Percentiles rank a stretch among this genome's conserved stretches.
Conservation (phyloP, 148 eudicot genomes). For the Rhododendron molle region DNA sequence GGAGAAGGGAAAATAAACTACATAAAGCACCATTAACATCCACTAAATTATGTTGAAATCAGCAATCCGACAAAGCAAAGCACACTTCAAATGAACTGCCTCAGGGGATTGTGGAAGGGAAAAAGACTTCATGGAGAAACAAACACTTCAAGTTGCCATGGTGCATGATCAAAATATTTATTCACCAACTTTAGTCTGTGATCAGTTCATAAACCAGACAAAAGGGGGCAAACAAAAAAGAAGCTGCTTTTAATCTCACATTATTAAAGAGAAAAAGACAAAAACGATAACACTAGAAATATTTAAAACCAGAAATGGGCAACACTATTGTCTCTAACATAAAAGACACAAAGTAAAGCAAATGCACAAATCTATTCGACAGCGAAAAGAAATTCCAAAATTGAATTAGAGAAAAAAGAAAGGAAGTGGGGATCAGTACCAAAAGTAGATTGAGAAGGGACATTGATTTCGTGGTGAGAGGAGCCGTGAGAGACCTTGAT, state of each 20-base stretch:
- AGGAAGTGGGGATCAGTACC: constrained; percentile 9
- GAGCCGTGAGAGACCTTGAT: constrained; percentile 33
- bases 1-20: neutral
- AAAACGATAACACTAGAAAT: neutral
- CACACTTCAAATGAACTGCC: neutral
- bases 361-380: neutral
- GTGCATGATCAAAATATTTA: neutral
- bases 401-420: neutral
- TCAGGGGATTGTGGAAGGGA: neutral
- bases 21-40: neutral
- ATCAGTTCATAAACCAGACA: neutral
- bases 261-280: neutral
- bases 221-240: neutral
- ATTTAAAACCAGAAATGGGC: neutral
- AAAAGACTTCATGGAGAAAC: neutral
- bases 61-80: neutral
- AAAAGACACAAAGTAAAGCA: neutral
- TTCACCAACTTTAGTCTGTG: neutral
- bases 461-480: constrained; percentile 16
- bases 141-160: neutral
- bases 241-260: neutral
- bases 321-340: neutral
- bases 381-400: neutral
- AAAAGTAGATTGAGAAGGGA: constrained; percentile 26
- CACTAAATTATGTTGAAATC: neutral